These are phyloP conservation scores for Cercospora sesami DNA, from an alignment of 2,329 filamentous ascomycete species.

Conservation along the genomic window DNA sequence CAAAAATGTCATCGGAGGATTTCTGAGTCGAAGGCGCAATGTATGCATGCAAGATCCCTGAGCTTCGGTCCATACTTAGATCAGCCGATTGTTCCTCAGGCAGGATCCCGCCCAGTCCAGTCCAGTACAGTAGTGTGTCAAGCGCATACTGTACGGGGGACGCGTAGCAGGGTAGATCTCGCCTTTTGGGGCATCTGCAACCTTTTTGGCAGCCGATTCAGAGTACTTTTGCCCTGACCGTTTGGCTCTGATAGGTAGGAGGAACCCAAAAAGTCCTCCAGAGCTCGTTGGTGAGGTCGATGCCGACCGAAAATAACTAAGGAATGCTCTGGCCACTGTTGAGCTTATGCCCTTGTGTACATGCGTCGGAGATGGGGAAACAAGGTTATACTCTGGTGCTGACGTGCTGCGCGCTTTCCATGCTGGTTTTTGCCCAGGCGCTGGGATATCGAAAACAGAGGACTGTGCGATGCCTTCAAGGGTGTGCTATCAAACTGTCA, in stretches of 20 bases:
- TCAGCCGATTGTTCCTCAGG: background rate
- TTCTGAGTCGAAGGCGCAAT: background rate
- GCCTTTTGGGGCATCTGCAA: no score
- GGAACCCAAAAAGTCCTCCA: no score
- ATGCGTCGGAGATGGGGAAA: background rate
- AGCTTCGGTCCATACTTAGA: background rate
- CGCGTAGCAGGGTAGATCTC: no score
- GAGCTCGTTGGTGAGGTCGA: no score
- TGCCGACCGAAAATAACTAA: no score
- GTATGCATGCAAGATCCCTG: background rate
- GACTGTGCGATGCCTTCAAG: background rate
- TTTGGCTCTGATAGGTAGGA: no score
- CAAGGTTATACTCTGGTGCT: background rate
- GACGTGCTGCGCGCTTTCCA: background rate
- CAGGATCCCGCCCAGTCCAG: background rate
- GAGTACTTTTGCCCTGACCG: no score
- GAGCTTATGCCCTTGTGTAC: no score
- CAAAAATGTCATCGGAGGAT: background rate
- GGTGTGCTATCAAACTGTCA: background rate
- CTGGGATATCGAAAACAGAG: background rate
- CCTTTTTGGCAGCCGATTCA: no score
- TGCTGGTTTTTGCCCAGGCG: background rate
- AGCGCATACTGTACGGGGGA: no score
- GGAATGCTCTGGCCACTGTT: no score
- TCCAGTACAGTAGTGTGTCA: background rate